phyloP scores from a whole-genome alignment of 805 yeast species.

The Candida quercuum region DNA sequence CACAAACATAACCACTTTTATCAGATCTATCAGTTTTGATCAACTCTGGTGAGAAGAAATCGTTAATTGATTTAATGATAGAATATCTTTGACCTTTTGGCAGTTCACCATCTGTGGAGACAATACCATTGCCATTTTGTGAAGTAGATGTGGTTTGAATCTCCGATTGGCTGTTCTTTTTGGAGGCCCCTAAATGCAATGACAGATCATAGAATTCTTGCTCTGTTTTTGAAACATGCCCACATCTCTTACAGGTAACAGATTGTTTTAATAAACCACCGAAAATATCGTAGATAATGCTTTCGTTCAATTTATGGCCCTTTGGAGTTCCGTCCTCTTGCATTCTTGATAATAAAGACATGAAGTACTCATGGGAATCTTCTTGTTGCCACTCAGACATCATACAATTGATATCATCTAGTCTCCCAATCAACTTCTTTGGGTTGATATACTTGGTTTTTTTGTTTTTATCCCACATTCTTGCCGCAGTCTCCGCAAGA shows the following conservation, averaged over 20 bases:
- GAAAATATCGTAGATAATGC: conserved; percentile 86
- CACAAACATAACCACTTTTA: conserved; percentile 82
- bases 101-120: conserved; percentile 10
- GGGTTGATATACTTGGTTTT: conserved; percentile 60
- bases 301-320: conserved; percentile 76
- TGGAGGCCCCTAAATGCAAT: conserved; percentile 48
- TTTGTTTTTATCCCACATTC: conserved; percentile 52
- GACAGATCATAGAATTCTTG: conserved; percentile 94
- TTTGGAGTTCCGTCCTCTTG: conserved; percentile 93
- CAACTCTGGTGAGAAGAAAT: conserved; percentile 78
- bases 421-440: conserved; percentile 58
- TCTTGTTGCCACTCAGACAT: conserved; percentile 98
- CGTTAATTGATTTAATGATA: conserved; percentile 68
- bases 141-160: background rate
- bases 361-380: conserved; percentile 94
- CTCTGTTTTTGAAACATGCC: conserved; percentile 76
- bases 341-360: conserved; percentile 81
- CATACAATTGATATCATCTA: conserved; percentile 88
- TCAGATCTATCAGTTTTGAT: conserved; percentile 64
- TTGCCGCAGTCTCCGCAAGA: conserved; percentile 61
- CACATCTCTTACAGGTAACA: conserved; percentile 79
- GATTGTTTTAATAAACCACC: conserved; percentile 86
- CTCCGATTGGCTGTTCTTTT: conserved; percentile 16
- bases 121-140: conserved; percentile 1
- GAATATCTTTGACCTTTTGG: conserved; percentile 42